These are phyloP conservation scores for Fibroporia radiculosa DNA, from an alignment of 768 basidiomycete species.

Conservation along the genomic window DNA sequence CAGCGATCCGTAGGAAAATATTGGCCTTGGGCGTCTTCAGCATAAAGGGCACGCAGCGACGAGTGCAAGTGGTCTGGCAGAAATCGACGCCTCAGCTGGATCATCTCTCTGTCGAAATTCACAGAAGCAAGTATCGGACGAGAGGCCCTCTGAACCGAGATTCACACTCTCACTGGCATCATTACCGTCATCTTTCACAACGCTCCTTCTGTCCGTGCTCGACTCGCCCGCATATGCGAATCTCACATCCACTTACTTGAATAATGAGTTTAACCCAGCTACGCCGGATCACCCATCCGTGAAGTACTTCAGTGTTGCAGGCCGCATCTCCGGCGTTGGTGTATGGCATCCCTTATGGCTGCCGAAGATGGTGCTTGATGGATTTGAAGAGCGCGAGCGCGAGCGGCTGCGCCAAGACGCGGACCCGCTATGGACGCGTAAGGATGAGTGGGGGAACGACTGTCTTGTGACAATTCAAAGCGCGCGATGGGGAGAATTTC, in stretches of 20 bases:
- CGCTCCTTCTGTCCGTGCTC: slow-evolving; percentile 77
- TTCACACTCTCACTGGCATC: slow-evolving; percentile 44
- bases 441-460: slow-evolving; percentile 76
- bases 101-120: not conserved
- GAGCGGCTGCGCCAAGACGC: slow-evolving; percentile 31
- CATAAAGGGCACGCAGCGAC: slow-evolving; percentile 10
- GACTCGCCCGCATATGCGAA: slow-evolving; percentile 98
- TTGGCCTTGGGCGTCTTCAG: slow-evolving; percentile 73
- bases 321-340: slow-evolving; percentile 54
- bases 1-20: slow-evolving; percentile 55
- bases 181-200: slow-evolving; percentile 78
- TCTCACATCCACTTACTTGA: slow-evolving; percentile 78
- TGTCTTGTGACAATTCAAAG: slow-evolving; percentile 88
- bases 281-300: slow-evolving; percentile 76
- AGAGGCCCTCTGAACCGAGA: slow-evolving; percentile 8
- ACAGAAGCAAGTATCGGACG: not conserved
- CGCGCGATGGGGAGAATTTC: slow-evolving; percentile 93
- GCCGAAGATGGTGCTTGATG: slow-evolving; percentile 90
- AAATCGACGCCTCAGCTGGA: not conserved
- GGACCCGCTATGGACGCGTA: slow-evolving; percentile 39
- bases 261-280: slow-evolving; percentile 70
- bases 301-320: slow-evolving; percentile 89
- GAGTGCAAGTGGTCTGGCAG: not conserved
- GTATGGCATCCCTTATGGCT: slow-evolving; percentile 97
- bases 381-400: slow-evolving; percentile 59